Conservation (phyloP, 2,329 filamentous ascomycete species). For the Lachnellula occidentalis region DNA sequence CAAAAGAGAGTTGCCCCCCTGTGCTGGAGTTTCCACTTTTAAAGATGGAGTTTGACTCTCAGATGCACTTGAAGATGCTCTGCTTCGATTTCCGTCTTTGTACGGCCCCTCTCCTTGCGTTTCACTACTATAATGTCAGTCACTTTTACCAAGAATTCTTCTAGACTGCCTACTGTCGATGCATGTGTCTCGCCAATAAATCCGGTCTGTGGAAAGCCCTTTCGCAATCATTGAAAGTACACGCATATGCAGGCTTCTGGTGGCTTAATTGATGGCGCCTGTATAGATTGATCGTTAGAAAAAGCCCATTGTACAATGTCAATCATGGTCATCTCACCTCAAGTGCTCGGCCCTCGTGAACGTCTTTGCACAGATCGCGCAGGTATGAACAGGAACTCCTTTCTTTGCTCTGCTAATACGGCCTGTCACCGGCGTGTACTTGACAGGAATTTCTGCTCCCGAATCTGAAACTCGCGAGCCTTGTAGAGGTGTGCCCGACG, state of each 20-base stretch:
- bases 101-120: slow-evolving; percentile 40
- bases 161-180: slow-evolving; percentile 41
- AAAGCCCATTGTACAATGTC: neutral
- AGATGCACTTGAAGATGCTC: slow-evolving; percentile 25
- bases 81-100: slow-evolving; percentile 23
- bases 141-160: slow-evolving; percentile 6
- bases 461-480: slow-evolving; percentile 23
- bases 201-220: slow-evolving; percentile 54
- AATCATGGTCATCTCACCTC: slow-evolving; percentile 37
- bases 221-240: slow-evolving; percentile 48
- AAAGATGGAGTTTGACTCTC: slow-evolving; percentile 19
- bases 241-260: slow-evolving; percentile 46
- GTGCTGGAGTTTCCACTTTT: slow-evolving; percentile 17
- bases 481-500: slow-evolving; percentile 22
- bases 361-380: slow-evolving; percentile 38
- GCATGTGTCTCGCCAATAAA: slow-evolving; percentile 51
- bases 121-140: slow-evolving; percentile 34
- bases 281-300: neutral
- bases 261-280: slow-evolving; percentile 59
- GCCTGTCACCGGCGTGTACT: slow-evolving; percentile 32
- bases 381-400: slow-evolving; percentile 32
- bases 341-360: slow-evolving; percentile 59
- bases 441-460: slow-evolving; percentile 26
- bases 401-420: slow-evolving; percentile 33
- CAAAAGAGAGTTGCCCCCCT: slow-evolving; percentile 3